Base-by-base conservation (phyloP, 208 protist species). In the Vickermania spadyakhi region DNA sequence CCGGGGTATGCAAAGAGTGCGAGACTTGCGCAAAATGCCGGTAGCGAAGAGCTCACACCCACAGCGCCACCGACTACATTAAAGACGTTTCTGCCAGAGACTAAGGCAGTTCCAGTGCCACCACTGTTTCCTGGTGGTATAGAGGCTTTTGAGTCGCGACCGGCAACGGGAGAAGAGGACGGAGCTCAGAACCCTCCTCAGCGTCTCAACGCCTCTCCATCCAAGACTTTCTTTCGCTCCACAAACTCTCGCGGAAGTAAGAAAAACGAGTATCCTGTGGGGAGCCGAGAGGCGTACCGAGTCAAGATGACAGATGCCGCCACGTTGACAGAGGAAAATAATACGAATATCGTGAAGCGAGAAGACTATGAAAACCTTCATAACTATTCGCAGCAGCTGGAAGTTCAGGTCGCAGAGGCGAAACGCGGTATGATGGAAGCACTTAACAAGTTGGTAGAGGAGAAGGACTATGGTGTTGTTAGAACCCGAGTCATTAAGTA, bases 261-360 rank as follows among this genome's bases (percentile, higher is more conserved):
- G 2, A 11, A 21, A 0, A 45, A 14, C 4, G 51, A 3, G 5
- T 28, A 18, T 52, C 57, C 26, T 42, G 26, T 1, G 45, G 41
- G 4, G 62, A 41, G 1, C 51, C 56, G 2, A 68, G 31, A 53
- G 1, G 56, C 60, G 2, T 64, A 59, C n/a, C 66, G 59, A 29
- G 85, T 73, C 27, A 77, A 86, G 59, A 27, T 55, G 1, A 60
- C 79, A 14, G 82, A 75, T 49, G 73, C 83, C 36, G 78, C 67
- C 11, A 86, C 77, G 27, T 67, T 91, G 54, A 95, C 89, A 4
- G 85, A 95, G n/a, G 77, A 85, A 2, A 85, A 80, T 42, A 75
- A 64, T 22, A 72, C 72, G 2, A 79, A 62, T 0, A 76, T 73
- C 18, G 72, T 95, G 2, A 30, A 72, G 52, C 68, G 60, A 27